These are phyloP conservation scores for Alternaria tenuissima DNA, from an alignment of 2,329 filamentous ascomycete genomes.

Conservation along the genomic window DNA sequence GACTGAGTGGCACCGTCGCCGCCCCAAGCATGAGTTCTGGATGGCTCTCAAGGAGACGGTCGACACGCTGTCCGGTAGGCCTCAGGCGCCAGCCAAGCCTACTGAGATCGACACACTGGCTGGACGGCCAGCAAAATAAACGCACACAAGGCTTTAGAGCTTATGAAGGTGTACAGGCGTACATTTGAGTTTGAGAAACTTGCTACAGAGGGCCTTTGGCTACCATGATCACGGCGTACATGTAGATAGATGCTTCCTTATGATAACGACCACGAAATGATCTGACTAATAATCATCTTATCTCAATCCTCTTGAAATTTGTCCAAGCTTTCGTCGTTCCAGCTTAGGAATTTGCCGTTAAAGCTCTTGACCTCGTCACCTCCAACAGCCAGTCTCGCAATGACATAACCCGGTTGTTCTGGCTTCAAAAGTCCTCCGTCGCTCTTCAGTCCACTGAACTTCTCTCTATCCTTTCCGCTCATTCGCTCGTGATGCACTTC, in stretches of 20 bases:
- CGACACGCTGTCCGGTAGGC: slow-evolving; percentile 77
- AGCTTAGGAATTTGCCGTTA: slow-evolving; percentile 76
- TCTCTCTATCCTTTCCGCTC: slow-evolving; percentile 64
- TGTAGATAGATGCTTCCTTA: slow-evolving; percentile 12
- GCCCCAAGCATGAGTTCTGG: slow-evolving; percentile 89
- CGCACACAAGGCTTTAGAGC: neutral
- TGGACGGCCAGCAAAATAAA: slow-evolving; percentile 25
- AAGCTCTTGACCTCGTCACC: slow-evolving; percentile 69
- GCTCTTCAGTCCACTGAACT: slow-evolving; percentile 75
- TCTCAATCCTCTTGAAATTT: slow-evolving; percentile 35
- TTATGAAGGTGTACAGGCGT: neutral
- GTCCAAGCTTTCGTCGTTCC: slow-evolving; percentile 43
- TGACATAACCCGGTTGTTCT: slow-evolving; percentile 85
- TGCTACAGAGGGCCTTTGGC: neutral
- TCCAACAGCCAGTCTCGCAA: slow-evolving; percentile 76
- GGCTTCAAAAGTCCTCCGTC: slow-evolving; percentile 78
- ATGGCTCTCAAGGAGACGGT: slow-evolving; percentile 79
- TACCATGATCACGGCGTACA: slow-evolving; percentile 9
- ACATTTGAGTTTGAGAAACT: neutral
- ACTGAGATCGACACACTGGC: slow-evolving; percentile 31
- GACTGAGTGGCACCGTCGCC: slow-evolving; percentile 91
- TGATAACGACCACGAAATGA: slow-evolving; percentile 6
- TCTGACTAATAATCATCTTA: slow-evolving; percentile 1
- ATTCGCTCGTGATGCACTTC: slow-evolving; percentile 72
- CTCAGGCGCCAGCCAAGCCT: slow-evolving; percentile 28